Base-by-base conservation (phyloP, 164 flowering plant genomes). In the Dillenia turbinata region DNA sequence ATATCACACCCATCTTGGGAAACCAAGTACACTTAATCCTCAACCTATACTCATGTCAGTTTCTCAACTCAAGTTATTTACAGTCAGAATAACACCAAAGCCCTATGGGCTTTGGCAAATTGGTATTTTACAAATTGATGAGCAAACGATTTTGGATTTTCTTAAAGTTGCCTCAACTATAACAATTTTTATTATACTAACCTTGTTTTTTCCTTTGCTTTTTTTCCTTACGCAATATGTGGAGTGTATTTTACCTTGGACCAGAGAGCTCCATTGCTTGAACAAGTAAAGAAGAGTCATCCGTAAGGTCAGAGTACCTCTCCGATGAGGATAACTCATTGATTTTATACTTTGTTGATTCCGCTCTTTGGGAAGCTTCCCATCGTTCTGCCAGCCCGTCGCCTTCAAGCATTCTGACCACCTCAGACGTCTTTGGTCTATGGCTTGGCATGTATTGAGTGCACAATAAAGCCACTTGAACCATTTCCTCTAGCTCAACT, bases 231-330 rank as follows among this genome's bases (percentile, higher is more conserved):
- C 4, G 24, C 49, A 60, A 40, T 33, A 33, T 33, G 0, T 33
- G 40, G 40, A 33, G 40, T 33, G 19, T 17, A 60, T 57, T 58
- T 85, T 77, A 87, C 73, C 90, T 77, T 19, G 93, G 90, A 9
- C 93, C 93, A 3, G 90, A 87, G 48, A 87, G 88, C 71, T 85
- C 94, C 81, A 88, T 83, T 52, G 90, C 94, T 81, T 87, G 87
- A 62, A 71, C 85, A 44, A 88, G 76, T 61, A 88, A 69, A 26
- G 84, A 78, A 44, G 94, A 88, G 77, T 85, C 87, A 50, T 88
- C 89, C 0, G 90, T 88, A 69, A 88, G 87, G 67, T 88, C 94
- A 49, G 90, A 88, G 67, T 80, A 88, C 50, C 89, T 64, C 59
- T 88, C 94, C 3, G 94, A 88, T 16, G 85, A 79, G 10, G 89